Conservation (phyloP, 1,284 basidiomycete species). For the Boletus smithii region DNA sequence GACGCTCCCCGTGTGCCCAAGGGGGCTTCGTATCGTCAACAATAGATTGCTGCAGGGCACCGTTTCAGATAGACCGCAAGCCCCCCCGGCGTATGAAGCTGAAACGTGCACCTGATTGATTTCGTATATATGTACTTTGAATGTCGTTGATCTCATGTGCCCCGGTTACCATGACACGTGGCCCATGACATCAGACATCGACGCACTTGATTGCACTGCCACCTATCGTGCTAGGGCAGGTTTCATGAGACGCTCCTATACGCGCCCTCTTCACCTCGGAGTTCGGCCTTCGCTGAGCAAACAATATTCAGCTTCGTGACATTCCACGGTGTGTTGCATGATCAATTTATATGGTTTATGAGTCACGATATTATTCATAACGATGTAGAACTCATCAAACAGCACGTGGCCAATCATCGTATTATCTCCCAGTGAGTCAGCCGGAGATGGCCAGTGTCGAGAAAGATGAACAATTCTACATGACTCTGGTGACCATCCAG, state of each 20-base stretch:
- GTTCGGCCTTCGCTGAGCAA: too few species aligned
- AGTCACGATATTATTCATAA: too few species aligned
- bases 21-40: not conserved
- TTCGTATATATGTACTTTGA: not conserved
- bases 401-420: not conserved
- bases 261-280: too few species aligned
- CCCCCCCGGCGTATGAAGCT: not conserved
- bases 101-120: constrained; percentile 18
- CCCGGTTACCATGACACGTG: constrained; percentile 17
- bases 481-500: constrained; percentile 22
- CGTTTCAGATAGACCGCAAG: not conserved
- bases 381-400: too few species aligned
- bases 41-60: not conserved
- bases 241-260: too few species aligned
- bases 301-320: too few species aligned
- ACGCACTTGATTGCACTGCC: constrained; percentile 13
- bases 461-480: constrained; percentile 14
- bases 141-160: not conserved
- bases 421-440: too few species aligned
- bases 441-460: not conserved
- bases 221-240: too few species aligned
- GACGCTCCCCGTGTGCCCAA: too few species aligned
- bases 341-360: too few species aligned
- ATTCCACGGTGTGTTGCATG: too few species aligned
- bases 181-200: constrained; percentile 1